phyloP scores from a whole-genome alignment of 495 filamentous ascomycete species.

The Achaetomiella virescens region DNA sequence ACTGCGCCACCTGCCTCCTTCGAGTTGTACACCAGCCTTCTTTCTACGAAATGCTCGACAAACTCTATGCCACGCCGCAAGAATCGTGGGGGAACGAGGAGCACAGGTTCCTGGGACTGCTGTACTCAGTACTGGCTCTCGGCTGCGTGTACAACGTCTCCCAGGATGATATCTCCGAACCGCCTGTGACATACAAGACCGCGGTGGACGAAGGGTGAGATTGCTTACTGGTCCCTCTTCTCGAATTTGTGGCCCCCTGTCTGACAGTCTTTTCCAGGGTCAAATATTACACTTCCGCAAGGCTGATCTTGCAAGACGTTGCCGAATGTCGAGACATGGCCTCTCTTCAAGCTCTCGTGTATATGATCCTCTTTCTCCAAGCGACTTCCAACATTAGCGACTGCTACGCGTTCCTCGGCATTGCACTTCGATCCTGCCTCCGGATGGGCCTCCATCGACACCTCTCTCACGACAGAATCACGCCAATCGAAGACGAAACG shows the following conservation, averaged over 20 bases:
- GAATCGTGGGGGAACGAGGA: conserved; percentile 69
- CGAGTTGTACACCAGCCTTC: conserved; percentile 83
- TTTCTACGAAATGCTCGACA: conserved; percentile 72
- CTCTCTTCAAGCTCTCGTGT: conserved; percentile 79
- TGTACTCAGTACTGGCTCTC: conserved; percentile 78
- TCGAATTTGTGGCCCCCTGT: conserved; percentile 6
- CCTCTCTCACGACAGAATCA: conserved; percentile 61
- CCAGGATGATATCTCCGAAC: conserved; percentile 29
- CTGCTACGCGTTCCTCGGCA: conserved; percentile 89
- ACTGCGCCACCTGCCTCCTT: conserved; percentile 77
- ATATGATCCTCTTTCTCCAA: conserved; percentile 91
- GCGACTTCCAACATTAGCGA: conserved; percentile 85
- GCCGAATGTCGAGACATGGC: conserved; percentile 84
- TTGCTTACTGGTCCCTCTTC: not conserved
- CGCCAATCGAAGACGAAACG: conserved; percentile 76
- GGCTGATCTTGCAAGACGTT: conserved; percentile 71
- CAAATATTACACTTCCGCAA: conserved; percentile 77
- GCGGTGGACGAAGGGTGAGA: conserved; percentile 75
- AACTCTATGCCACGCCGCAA: conserved; percentile 65
- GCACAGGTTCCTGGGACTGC: conserved; percentile 71
- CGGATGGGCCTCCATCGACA: conserved; percentile 85
- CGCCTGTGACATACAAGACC: conserved; percentile 50
- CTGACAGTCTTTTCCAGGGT: conserved; percentile 45
- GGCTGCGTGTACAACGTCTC: conserved; percentile 74
- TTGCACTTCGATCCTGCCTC: conserved; percentile 77